These are phyloP conservation scores for Nicotiana undulata DNA, from an alignment of 257 asterid genomes.

Conservation along the genomic window DNA sequence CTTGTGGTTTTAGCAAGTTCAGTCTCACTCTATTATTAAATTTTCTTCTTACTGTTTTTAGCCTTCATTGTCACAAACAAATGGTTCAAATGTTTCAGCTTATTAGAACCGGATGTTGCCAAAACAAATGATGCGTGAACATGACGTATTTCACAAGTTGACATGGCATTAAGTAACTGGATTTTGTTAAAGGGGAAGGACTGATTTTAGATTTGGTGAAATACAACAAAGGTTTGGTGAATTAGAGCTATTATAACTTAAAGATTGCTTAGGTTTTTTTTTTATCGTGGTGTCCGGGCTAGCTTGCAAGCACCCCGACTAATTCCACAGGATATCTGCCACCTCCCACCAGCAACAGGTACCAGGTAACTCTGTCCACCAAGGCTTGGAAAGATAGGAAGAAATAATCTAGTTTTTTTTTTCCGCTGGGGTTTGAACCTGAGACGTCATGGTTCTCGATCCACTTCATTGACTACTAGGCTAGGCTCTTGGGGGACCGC, in stretches of 20 bases:
- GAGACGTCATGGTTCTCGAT: too few relatives aligned
- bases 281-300: too few relatives aligned
- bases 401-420: too few relatives aligned
- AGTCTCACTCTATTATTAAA: not conserved
- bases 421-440: too few relatives aligned
- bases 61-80: not conserved
- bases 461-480: too few relatives aligned
- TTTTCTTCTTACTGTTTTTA: not conserved
- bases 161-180: not conserved
- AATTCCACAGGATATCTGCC: too few relatives aligned
- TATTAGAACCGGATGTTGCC: not conserved
- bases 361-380: too few relatives aligned
- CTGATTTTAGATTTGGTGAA: not conserved
- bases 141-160: not conserved
- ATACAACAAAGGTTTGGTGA: not conserved
- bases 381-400: too few relatives aligned
- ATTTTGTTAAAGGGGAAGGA: not conserved
- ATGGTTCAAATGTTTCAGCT: not conserved
- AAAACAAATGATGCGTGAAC: not conserved
- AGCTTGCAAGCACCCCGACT: too few relatives aligned
- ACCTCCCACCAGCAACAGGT: too few relatives aligned
- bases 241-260: not conserved
- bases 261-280: not conserved
- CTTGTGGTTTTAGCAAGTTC: not conserved
- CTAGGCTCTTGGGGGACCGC: too few relatives aligned